Percentiles rank a stretch among this genome's conserved stretches.
phyloP scores from a whole-genome alignment of 257 asterid genomes.

The Echium plantagineum region DNA sequence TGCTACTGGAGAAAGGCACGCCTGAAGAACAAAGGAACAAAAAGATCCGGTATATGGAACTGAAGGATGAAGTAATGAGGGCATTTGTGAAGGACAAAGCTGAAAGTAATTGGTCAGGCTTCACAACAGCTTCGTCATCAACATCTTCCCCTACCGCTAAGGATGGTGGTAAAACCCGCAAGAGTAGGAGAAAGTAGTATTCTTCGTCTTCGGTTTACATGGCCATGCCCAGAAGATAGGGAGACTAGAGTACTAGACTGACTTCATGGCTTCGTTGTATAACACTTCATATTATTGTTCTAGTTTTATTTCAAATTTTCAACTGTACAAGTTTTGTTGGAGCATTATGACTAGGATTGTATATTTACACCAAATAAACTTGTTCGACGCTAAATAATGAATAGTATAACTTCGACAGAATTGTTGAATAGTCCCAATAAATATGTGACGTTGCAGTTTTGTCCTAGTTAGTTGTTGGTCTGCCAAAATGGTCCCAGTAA shows the following conservation, averaged over 20 bases:
- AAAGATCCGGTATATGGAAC: conserved; percentile 54
- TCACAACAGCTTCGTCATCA: conserved; percentile 38
- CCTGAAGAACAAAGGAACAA: conserved; percentile 55
- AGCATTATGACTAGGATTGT: background rate
- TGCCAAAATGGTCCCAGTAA: too few relatives aligned
- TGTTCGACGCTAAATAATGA: too few relatives aligned
- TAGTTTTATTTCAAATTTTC: background rate
- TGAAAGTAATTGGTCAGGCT: conserved; percentile 26
- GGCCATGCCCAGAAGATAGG: background rate
- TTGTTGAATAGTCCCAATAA: too few relatives aligned
- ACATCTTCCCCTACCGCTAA: conserved; percentile 32
- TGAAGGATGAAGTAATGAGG: conserved; percentile 62
- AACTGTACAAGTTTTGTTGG: background rate
- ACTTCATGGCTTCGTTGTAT: background rate
- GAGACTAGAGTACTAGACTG: too few relatives aligned
- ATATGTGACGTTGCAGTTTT: too few relatives aligned
- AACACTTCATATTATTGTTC: background rate
- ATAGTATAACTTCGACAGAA: too few relatives aligned
- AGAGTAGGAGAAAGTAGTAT: conserved; percentile 29
- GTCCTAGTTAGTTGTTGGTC: too few relatives aligned
- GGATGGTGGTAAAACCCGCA: conserved; percentile 18
- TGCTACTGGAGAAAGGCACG: conserved; percentile 51
- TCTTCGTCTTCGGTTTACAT: background rate
- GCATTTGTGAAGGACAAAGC: conserved; percentile 75
- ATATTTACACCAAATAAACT: background rate